These are phyloP conservation scores for Diplotaxis tenuifolia DNA, from an alignment of 345 rosid species.

Conservation along the genomic window DNA sequence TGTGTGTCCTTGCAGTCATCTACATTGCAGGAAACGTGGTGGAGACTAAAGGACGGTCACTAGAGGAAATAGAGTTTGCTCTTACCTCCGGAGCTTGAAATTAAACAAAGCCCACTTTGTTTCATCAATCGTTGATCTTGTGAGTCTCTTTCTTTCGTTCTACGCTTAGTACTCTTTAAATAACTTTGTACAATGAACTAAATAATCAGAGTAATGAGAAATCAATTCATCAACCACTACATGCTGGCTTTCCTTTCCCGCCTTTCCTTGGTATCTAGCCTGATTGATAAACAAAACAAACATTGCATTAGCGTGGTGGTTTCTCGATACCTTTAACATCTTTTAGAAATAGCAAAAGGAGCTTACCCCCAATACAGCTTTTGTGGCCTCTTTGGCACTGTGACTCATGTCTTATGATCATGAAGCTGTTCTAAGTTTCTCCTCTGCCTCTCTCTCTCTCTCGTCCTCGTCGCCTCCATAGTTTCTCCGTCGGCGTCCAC, in stretches of 20 bases:
- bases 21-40: constrained; percentile 80
- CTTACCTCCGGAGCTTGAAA: constrained; percentile 51
- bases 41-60: constrained; percentile 92
- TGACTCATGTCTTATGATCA: constrained; percentile 1
- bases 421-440: constrained; percentile 1
- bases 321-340: background rate
- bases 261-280: constrained; percentile 50
- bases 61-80: constrained; percentile 92
- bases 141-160: constrained; percentile 5
- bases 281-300: constrained; percentile 10
- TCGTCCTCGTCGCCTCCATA: constrained; percentile 4
- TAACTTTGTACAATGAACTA: constrained; percentile 28
- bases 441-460: constrained; percentile 25
- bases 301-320: constrained; percentile 9
- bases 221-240: constrained; percentile 30
- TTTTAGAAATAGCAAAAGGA: background rate
- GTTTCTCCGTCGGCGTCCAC: constrained; percentile 31
- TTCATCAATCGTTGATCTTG: constrained; percentile 14
- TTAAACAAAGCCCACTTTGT: background rate
- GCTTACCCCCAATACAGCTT: constrained; percentile 70
- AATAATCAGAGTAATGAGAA: constrained; percentile 17
- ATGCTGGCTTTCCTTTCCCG: constrained; percentile 83
- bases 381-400: constrained; percentile 44
- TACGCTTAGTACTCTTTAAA: background rate
- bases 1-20: constrained; percentile 78